These are phyloP conservation scores for Tuber borchii DNA, from an alignment of 495 filamentous ascomycete genomes.

Conservation along the genomic window DNA sequence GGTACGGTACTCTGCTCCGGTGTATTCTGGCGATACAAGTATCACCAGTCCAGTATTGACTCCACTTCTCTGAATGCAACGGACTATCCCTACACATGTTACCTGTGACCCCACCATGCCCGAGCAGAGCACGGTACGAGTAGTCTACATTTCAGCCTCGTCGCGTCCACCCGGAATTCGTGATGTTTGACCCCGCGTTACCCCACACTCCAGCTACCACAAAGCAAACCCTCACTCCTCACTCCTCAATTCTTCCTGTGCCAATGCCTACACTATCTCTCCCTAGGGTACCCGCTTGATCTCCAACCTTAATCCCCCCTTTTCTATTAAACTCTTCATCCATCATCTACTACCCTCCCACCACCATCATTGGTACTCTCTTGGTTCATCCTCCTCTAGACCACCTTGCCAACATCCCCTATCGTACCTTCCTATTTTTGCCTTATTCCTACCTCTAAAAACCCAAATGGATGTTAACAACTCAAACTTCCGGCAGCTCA, in stretches of 20 bases:
- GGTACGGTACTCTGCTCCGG: too few species aligned
- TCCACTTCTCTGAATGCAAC: not conserved
- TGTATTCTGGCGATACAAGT: too few species aligned
- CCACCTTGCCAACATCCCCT: not conserved
- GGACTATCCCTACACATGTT: not conserved
- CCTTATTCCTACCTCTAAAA: not conserved
- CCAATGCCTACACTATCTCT: not conserved
- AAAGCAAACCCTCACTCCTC: not conserved
- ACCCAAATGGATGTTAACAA: constrained; percentile 60
- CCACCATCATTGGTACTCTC: not conserved
- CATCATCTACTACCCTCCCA: not conserved
- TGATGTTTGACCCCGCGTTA: not conserved
- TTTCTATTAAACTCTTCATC: not conserved
- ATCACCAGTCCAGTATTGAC: too few species aligned
- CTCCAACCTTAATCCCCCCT: not conserved
- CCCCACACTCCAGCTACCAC: not conserved
- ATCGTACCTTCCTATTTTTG: not conserved
- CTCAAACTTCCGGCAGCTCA: constrained; percentile 50
- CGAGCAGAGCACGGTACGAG: not conserved
- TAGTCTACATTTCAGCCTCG: not conserved
- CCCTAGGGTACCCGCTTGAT: not conserved
- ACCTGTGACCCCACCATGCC: not conserved
- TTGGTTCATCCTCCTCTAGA: not conserved
- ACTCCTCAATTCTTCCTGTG: not conserved
- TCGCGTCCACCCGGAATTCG: not conserved